A percentile compares a stretch with the other conserved stretches of the same genome.
Conservation (phyloP, 1,139 yeast genomes). For the Pichia sp. region DNA sequence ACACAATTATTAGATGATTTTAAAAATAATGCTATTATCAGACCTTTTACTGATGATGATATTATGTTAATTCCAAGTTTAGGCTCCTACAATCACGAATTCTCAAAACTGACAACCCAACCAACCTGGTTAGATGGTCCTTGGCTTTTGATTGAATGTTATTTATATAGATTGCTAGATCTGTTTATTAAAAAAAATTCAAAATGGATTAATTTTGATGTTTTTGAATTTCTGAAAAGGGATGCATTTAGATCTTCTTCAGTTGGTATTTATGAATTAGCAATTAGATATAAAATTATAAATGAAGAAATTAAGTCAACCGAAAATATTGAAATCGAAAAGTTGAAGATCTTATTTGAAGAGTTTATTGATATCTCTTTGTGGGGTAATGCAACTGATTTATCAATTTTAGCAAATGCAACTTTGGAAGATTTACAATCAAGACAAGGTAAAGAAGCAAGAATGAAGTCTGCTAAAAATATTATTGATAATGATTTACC, state of each 20-base stretch:
- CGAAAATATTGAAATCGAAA: constrained; percentile 13
- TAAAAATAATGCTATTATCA: constrained; percentile 36
- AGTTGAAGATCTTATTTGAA: constrained; percentile 48
- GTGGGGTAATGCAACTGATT: constrained; percentile 98
- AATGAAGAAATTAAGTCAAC: constrained; percentile 30
- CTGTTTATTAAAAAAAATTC: constrained; percentile 35
- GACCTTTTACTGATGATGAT: constrained; percentile 33
- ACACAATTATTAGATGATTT: constrained; percentile 35
- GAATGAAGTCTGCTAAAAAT: constrained; percentile 77
- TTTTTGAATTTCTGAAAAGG: constrained; percentile 64
- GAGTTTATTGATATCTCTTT: constrained; percentile 85
- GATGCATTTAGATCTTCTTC: constrained; percentile 70
- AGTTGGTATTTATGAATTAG: constrained; percentile 75
- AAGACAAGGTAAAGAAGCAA: constrained; percentile 83
- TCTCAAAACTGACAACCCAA: constrained; percentile 26
- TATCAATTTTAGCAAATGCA: constrained; percentile 79
- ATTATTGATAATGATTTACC: constrained; percentile 73
- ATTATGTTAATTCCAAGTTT: constrained; percentile 38
- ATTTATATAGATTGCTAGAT: constrained; percentile 65
- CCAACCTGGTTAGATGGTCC: constrained; percentile 79
- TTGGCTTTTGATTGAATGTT: constrained; percentile 87
- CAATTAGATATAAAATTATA: constrained; percentile 57
- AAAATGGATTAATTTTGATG: constrained; percentile 58
- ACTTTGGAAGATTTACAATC: constrained; percentile 83
- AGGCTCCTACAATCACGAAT: constrained; percentile 43